Evolutionary conservation across 2,329 filamentous ascomycete species (phyloP).

Genomic region (Ascochyta fabae): DNA sequence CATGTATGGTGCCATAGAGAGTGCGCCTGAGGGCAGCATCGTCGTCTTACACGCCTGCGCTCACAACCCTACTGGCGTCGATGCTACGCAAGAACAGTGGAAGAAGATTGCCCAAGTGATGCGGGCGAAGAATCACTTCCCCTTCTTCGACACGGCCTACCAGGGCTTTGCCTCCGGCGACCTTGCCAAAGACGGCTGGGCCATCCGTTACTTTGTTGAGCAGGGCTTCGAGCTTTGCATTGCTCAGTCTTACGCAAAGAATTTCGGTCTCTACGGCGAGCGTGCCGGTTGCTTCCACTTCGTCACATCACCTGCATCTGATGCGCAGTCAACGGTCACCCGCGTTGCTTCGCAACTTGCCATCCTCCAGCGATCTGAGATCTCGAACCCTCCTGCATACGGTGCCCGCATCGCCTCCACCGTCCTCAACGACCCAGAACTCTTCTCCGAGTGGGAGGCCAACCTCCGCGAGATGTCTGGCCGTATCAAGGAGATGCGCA

Average conservation of each 20-base stretch:
- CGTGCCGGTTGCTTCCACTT: constrained; percentile 96
- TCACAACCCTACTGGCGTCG: constrained; percentile 97
- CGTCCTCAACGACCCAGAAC: constrained; percentile 79
- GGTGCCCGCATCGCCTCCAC: constrained; percentile 86
- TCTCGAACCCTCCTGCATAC: constrained; percentile 95
- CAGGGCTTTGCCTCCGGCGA: constrained; percentile 97
- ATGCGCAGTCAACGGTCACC: constrained; percentile 64
- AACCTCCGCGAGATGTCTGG: constrained; percentile 94
- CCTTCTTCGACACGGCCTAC: constrained; percentile 98
- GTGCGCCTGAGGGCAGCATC: constrained; percentile 78
- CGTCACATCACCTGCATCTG: constrained; percentile 74
- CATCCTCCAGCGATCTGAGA: constrained; percentile 94
- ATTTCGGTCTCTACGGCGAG: constrained; percentile 88
- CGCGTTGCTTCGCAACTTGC: constrained; percentile 87
- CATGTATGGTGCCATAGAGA: constrained; percentile 74
- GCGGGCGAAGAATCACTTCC: constrained; percentile 81
- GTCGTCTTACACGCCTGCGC: constrained; percentile 94
- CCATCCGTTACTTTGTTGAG: constrained; percentile 92
- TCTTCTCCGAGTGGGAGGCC: constrained; percentile 91
- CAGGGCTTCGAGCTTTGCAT: constrained; percentile 76
- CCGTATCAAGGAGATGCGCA: constrained; percentile 91
- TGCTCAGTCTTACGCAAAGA: constrained; percentile 62
- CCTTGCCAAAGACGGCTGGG: constrained; percentile 82
- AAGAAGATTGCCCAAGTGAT: constrained; percentile 83
- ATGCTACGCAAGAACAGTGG: constrained; percentile 94